A percentile compares a stretch with the other conserved stretches of the same genome.
phyloP scores from a whole-genome alignment of 1,284 basidiomycete genomes.

The Stereum hirsutum region DNA sequence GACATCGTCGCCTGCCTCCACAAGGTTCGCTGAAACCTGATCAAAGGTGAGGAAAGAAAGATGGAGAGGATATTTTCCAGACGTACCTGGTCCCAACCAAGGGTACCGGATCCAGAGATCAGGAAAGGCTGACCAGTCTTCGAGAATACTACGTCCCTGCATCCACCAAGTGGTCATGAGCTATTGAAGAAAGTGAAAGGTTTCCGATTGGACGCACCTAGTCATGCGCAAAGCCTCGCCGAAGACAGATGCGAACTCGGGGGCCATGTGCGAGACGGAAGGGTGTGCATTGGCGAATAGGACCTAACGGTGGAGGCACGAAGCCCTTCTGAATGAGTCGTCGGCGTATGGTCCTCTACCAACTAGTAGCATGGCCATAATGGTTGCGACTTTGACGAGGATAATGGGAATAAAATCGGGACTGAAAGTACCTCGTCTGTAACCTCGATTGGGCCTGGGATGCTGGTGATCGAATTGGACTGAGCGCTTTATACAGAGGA shows the following conservation, averaged over 20 bases:
- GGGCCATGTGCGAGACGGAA: conserved; percentile 84
- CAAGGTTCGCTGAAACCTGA: conserved; percentile 70
- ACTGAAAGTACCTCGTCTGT: conserved; percentile 55
- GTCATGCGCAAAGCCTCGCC: conserved; percentile 89
- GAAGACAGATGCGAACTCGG: conserved; percentile 86
- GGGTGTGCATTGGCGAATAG: conserved; percentile 83
- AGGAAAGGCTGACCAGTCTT: conserved; percentile 79
- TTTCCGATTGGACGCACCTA: conserved; percentile 33
- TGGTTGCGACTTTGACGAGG: not conserved
- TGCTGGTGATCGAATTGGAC: conserved; percentile 28
- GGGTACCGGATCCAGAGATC: conserved; percentile 89
- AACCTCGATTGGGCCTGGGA: conserved; percentile 80
- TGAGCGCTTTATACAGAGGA: conserved; percentile 1
- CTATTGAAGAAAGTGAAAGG: no score
- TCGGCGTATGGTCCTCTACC: no score
- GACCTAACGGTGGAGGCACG: conserved; percentile 31
- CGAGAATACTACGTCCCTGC: conserved; percentile 70
- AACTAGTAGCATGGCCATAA: not conserved
- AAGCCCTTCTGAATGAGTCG: no score
- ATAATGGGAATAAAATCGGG: conserved; percentile 1
- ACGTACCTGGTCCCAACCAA: conserved; percentile 83
- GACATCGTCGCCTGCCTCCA: conserved; percentile 74
- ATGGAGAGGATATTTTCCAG: not conserved
- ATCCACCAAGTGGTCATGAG: not conserved
- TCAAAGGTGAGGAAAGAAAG: not conserved